These are phyloP conservation scores for Escovopsis sp. DNA, from an alignment of 2,329 filamentous ascomycete genomes.

Conservation along the genomic window DNA sequence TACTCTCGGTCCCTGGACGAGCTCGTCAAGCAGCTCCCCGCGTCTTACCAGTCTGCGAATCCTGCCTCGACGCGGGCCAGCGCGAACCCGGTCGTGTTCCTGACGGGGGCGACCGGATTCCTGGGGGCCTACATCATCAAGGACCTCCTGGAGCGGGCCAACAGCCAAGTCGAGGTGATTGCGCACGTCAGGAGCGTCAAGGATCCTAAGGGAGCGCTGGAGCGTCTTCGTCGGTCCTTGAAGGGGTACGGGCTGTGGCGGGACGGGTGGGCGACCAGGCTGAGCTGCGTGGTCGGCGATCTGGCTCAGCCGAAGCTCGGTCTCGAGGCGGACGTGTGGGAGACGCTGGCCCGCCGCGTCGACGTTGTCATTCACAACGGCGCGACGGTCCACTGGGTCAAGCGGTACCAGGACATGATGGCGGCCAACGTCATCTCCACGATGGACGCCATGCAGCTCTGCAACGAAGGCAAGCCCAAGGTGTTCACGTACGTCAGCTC, in stretches of 20 bases:
- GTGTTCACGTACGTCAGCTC: slow-evolving; percentile 64
- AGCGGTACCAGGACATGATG: slow-evolving; percentile 57
- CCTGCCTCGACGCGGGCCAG: slow-evolving; percentile 19
- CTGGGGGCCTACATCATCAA: slow-evolving; percentile 56
- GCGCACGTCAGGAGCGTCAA: slow-evolving; percentile 57
- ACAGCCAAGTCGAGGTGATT: slow-evolving; percentile 32
- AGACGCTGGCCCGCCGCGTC: slow-evolving; percentile 45
- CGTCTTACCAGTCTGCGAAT: slow-evolving; percentile 15
- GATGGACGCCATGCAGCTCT: slow-evolving; percentile 60
- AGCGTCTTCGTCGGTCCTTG: slow-evolving; percentile 51
- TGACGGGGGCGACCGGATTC: slow-evolving; percentile 59
- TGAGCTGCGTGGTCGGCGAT: slow-evolving; percentile 59
- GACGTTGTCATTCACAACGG: slow-evolving; percentile 75
- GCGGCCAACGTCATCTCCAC: slow-evolving; percentile 69
- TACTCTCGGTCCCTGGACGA: slow-evolving; percentile 38
- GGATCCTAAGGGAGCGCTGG: slow-evolving; percentile 28
- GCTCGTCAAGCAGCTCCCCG: slow-evolving; percentile 33
- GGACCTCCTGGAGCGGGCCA: slow-evolving; percentile 46
- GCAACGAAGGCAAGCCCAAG: slow-evolving; percentile 64
- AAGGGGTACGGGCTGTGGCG: slow-evolving; percentile 70
- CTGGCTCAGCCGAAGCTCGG: slow-evolving; percentile 59
- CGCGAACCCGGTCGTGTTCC: slow-evolving; percentile 6
- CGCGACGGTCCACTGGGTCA: slow-evolving; percentile 68
- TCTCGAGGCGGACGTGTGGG: slow-evolving; percentile 50
- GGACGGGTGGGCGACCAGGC: slow-evolving; percentile 46